Conservation (phyloP, 2,329 filamentous ascomycete species). For the Dissoconium aciculare region DNA sequence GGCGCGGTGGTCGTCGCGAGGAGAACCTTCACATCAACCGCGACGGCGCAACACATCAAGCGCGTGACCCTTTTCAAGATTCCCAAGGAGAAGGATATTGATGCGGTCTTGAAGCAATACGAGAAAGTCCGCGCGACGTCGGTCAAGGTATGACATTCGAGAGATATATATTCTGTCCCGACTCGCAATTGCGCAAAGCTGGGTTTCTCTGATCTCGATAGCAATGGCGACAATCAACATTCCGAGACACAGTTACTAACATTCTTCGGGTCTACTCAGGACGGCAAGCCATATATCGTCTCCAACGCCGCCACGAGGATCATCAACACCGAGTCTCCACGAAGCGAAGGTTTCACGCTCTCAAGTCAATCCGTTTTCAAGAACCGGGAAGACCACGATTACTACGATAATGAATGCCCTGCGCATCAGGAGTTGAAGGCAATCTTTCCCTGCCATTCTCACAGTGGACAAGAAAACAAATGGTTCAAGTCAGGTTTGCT, state of each 20-base stretch:
- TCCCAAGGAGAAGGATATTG: slow-evolving; percentile 33
- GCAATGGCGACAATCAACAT: too few species aligned
- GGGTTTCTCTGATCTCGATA: too few species aligned
- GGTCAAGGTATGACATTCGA: slow-evolving; percentile 24
- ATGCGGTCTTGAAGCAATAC: slow-evolving; percentile 31
- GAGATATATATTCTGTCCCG: too few species aligned
- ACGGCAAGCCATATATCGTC: slow-evolving; percentile 56
- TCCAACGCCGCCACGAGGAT: slow-evolving; percentile 22
- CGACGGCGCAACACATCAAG: slow-evolving; percentile 24
- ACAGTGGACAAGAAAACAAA: neutral
- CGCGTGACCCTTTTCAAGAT: slow-evolving; percentile 41
- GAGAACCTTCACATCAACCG: slow-evolving; percentile 7
- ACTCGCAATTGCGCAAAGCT: too few species aligned
- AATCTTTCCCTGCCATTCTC: slow-evolving; percentile 1
- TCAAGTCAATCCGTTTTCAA: slow-evolving; percentile 50
- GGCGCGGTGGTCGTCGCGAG: too few species aligned
- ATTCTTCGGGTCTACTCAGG: slow-evolving; percentile 34
- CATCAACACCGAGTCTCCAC: slow-evolving; percentile 25
- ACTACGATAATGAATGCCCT: slow-evolving; percentile 48
- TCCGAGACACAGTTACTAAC: too few species aligned
- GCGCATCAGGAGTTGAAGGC: slow-evolving; percentile 40
- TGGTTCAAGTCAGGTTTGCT: neutral
- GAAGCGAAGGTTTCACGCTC: slow-evolving; percentile 51
- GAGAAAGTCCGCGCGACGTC: slow-evolving; percentile 30
- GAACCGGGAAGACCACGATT: slow-evolving; percentile 50